Evolutionary conservation across 768 basidiomycete genomes (phyloP), one percentile per base, ranked within the genome.

Genomic region (Filobasidium floriforme): DNA sequence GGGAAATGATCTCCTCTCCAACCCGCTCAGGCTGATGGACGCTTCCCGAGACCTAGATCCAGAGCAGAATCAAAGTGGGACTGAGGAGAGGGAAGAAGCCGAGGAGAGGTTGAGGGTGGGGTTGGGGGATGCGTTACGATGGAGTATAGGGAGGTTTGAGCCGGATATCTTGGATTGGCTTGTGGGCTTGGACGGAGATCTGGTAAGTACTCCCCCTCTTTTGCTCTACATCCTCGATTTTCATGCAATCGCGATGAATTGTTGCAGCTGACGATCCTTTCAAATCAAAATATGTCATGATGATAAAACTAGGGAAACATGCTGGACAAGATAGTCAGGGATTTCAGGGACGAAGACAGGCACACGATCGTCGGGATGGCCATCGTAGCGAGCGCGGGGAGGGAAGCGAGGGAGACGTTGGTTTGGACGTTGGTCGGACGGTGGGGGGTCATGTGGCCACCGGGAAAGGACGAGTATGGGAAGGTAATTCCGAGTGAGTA

Each of bases 381-480:
- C 24, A 57, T 57, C 24, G 24, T 57, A 19, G 54, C 54, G 22
- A 57, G 54, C 15, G 54, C 54, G 24, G 54, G 54, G 15, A 57
- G 29, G 15, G 54, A 57, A 32, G 15, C 22, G 26, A 57, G 29
- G 26, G 54, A 57, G 24, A 28, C 29, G 24, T 15, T 26, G 22
- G 29, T 57, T n/a, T 19, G 54, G 29, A 57, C 24, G 1, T 32
- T 57, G 24, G 54, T 57, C 54, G 24, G 24, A 5, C 6, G 54
- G 15, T 57, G 19, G 22, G 54, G 54, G 24, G 54, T 57, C 15
- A 14, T 57, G 14, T 57, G 54, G 54, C 54, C 54, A 7, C 22
- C 29, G 12, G 29, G 15, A 22, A 7, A 57, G 22, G 26, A 57
- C 24, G 29, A 57, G 54, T 14, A 57, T 28, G 54, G 54, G 15